Conservation (phyloP, 2,329 filamentous ascomycete species). For the Ophiostoma triangulosporum region DNA sequence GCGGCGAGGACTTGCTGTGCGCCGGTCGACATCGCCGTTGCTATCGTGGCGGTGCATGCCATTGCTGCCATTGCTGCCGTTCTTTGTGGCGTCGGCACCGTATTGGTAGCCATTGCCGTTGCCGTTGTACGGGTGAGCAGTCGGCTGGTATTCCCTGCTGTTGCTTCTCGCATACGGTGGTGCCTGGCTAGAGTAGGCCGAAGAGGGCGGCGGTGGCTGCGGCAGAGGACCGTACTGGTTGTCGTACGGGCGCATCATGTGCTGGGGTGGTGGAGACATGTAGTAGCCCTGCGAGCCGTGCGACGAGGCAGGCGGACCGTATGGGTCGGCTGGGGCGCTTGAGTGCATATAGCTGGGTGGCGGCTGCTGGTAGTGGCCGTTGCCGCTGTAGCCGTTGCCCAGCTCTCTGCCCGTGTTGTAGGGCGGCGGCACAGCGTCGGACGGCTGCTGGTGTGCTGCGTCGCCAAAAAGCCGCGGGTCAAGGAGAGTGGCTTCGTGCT, state of each 20-base stretch:
- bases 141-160: slow-evolving; percentile 3
- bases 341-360: not conserved
- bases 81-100: not conserved
- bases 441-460: slow-evolving; percentile 3
- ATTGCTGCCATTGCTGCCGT: not conserved
- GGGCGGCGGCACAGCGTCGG: not conserved
- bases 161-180: not conserved
- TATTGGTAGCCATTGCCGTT: slow-evolving; percentile 21
- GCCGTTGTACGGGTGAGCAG: not conserved
- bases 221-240: not conserved
- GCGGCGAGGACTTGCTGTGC: not conserved
- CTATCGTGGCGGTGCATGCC: not conserved
- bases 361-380: slow-evolving; percentile 1
- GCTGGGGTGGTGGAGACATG: slow-evolving; percentile 7
- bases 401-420: not conserved
- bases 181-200: not conserved
- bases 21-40: not conserved
- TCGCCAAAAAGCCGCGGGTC: slow-evolving; percentile 15
- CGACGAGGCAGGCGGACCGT: slow-evolving; percentile 2
- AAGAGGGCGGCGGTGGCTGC: not conserved
- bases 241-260: slow-evolving; percentile 8
- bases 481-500: slow-evolving; percentile 2
- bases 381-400: not conserved
- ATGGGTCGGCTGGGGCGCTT: not conserved
- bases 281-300: slow-evolving; percentile 9